Base-by-base conservation (phyloP, 2,329 filamentous ascomycete genomes). In the Hymenoscyphus occultus region DNA sequence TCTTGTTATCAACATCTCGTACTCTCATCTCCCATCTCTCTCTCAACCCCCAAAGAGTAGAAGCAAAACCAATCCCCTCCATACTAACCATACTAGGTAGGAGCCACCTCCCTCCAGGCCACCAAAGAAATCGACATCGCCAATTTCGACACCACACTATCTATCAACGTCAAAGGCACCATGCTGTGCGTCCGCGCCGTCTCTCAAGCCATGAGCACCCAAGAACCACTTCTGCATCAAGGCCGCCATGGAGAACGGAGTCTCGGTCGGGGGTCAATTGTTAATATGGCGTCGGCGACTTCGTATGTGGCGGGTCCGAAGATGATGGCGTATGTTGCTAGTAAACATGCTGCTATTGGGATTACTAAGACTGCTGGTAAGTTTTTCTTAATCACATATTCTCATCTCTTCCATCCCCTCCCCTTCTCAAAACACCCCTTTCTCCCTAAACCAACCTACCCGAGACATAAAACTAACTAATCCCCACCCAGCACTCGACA, bases 221-320 rank as follows among this genome's bases (percentile, higher is more conserved):
- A 68, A 56, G 62, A 65, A 32, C 59, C 59, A 3, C 61, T 65
- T 0, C 13, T 71, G 3, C 5, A 61, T 39, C 57, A 58, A 45
- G 65, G 60, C 66, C 56, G 61, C 0, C 39, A 48, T 9, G 64
- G 67, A 12, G 60, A 63, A n/a, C 59, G 63, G 3, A 61, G 12
- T 5, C 40, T 66, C 4, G 63, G 63, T 2, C 68, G 69, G 16
- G 86, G 86, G 2, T 81, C 86, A 42, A 83, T 89, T 68, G 80
- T 89, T 59, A 88, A 86, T 68, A 75, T 88, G 63, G 84, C 81
- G 54, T 83, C 80, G 59, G 83, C 88, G 9, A 65, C 68, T 48
- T 68, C 69, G 1, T 54, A 69, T 13, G 54, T 57, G 14, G 71
- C 71, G 1, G 31, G 39, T 0, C 64, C 45, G 0, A 60, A 59